Percentiles rank a stretch among this genome's conserved stretches.
Evolutionary conservation across 805 yeast genomes (phyloP).

Genomic region (Candida manassasensis): DNA sequence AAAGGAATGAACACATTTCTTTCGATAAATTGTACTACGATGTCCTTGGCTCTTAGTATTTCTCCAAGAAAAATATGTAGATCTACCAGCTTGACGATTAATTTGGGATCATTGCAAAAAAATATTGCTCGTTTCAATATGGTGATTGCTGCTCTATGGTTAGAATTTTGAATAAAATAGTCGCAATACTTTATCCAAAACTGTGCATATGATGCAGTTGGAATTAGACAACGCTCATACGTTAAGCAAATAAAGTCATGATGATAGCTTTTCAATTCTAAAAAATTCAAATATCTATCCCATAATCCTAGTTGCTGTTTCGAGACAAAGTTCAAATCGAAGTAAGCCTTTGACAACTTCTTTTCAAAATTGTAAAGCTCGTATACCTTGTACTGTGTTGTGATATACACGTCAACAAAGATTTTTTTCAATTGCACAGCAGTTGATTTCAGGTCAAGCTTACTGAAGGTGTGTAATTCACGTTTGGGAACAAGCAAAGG

Average conservation of each 20-base stretch:
- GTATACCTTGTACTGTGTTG: constrained; percentile 49
- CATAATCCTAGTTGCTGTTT: constrained; percentile 53
- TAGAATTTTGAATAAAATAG: constrained; percentile 28
- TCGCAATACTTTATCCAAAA: constrained; percentile 51
- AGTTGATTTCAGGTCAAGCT: constrained; percentile 23
- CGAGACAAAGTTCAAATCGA: constrained; percentile 26
- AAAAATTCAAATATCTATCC: constrained; percentile 51
- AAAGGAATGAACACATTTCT: constrained; percentile 22
- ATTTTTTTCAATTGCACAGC: constrained; percentile 39
- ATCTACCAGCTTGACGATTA: constrained; percentile 41
- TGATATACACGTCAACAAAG: constrained; percentile 49
- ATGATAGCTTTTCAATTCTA: constrained; percentile 38
- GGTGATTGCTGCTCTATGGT: constrained; percentile 33
- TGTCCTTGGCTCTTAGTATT: constrained; percentile 31
- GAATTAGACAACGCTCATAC: constrained; percentile 47
- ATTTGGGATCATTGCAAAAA: constrained; percentile 20
- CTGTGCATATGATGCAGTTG: constrained; percentile 40
- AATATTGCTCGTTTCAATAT: constrained; percentile 33
- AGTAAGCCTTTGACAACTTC: constrained; percentile 33
- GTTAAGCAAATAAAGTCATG: constrained; percentile 21
- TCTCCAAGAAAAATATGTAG: constrained; percentile 37
- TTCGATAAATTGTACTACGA: constrained; percentile 24
- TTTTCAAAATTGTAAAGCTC: constrained; percentile 49
- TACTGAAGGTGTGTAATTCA: constrained; percentile 12
- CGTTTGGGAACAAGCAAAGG: constrained; percentile 13